phyloP scores from a whole-genome alignment of 1,139 yeast genomes.

The Arxiozyma telluris region DNA sequence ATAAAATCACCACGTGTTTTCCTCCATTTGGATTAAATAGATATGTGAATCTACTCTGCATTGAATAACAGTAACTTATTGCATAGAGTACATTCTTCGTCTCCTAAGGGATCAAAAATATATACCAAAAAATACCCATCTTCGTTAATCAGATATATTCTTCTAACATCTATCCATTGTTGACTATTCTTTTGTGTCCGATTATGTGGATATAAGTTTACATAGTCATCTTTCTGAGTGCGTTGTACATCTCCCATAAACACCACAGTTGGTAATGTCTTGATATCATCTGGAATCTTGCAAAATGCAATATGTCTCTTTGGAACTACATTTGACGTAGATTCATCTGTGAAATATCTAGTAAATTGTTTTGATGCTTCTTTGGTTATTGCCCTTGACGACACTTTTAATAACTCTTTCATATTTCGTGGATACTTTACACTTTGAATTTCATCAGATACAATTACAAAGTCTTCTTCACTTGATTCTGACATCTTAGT shows the following conservation, averaged over 20 bases:
- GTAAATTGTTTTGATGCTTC: slow-evolving; percentile 4
- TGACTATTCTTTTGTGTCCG: background rate
- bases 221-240: slow-evolving; percentile 14
- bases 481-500: background rate
- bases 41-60: background rate
- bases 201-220: slow-evolving; percentile 10
- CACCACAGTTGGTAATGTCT: slow-evolving; percentile 8
- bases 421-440: background rate
- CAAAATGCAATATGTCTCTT: slow-evolving; percentile 87
- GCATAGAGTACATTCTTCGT: slow-evolving; percentile 57
- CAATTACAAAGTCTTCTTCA: background rate
- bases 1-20: no score
- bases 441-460: background rate
- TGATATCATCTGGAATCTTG: slow-evolving; percentile 53
- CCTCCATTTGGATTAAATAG: no score
- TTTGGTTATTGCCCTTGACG: background rate
- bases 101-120: slow-evolving; percentile 76
- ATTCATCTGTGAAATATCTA: slow-evolving; percentile 51
- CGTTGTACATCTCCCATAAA: background rate
- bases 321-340: slow-evolving; percentile 81
- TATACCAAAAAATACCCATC: slow-evolving; percentile 82
- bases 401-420: background rate
- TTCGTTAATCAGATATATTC: slow-evolving; percentile 55
- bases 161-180: background rate
- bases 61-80: slow-evolving; percentile 5